Conservation (phyloP, 495 filamentous ascomycete species). For the Neurospora pannonica region DNA sequence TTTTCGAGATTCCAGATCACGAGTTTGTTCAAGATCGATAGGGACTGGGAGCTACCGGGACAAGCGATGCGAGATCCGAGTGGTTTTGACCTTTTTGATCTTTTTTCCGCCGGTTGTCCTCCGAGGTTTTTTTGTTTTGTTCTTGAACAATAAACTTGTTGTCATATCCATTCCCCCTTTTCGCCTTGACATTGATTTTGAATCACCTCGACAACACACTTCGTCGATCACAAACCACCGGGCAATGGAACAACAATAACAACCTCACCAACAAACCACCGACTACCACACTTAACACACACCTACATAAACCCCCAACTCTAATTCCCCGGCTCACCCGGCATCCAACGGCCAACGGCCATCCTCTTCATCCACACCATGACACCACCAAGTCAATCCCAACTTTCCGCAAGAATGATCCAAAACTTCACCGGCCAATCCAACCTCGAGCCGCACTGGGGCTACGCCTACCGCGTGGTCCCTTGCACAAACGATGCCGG, state of each 20-base stretch:
- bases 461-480: slow-evolving; percentile 45
- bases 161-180: neutral
- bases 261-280: neutral
- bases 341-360: neutral
- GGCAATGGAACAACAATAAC: neutral
- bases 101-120: neutral
- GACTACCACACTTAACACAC: neutral
- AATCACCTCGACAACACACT: neutral
- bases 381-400: neutral
- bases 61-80: neutral
- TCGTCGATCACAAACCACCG: neutral
- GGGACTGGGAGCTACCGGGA: neutral
- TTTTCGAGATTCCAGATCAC: neutral
- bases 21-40: neutral
- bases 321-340: neutral
- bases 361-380: neutral
- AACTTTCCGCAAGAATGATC: slow-evolving; percentile 12
- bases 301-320: neutral
- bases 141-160: neutral
- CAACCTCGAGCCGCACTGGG: slow-evolving; percentile 47
- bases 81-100: neutral
- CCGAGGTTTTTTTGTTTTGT: neutral
- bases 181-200: neutral
- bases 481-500: slow-evolving; percentile 52
- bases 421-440: slow-evolving; percentile 32